A percentile compares a stretch with the other conserved stretches of the same genome.
Evolutionary conservation across 805 yeast genomes (phyloP).

Genomic region (Scheffersomyces ergatensis): DNA sequence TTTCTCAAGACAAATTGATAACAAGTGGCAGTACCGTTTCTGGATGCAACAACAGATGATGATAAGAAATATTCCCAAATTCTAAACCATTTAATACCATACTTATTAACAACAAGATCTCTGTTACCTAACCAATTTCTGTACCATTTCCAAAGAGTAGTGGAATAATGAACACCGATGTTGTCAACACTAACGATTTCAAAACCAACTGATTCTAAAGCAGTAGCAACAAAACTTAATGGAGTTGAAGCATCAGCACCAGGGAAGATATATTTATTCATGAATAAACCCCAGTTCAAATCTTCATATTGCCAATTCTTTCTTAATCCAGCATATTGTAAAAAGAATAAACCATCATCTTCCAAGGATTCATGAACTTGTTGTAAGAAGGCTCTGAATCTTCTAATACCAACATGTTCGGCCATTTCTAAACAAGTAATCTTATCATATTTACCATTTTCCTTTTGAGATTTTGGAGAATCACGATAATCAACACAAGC

Average conservation of each 20-base stretch:
- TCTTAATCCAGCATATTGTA: slow-evolving; percentile 89
- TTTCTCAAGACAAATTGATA: slow-evolving; percentile 89
- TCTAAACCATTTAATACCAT: slow-evolving; percentile 87
- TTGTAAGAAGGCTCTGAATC: slow-evolving; percentile 68
- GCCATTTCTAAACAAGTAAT: slow-evolving; percentile 94
- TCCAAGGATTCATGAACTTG: slow-evolving; percentile 87
- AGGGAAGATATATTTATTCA: slow-evolving; percentile 95
- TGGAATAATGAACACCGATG: slow-evolving; percentile 90
- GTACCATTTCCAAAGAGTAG: slow-evolving; percentile 93
- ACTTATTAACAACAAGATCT: slow-evolving; percentile 71
- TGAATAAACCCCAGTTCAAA: slow-evolving; percentile 89
- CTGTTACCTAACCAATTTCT: slow-evolving; percentile 87
- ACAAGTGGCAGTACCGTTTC: slow-evolving; percentile 93
- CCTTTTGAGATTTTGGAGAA: slow-evolving; percentile 62
- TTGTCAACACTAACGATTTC: slow-evolving; percentile 82
- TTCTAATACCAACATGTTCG: slow-evolving; percentile 92
- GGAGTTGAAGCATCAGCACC: slow-evolving; percentile 98
- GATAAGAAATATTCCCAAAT: slow-evolving; percentile 93
- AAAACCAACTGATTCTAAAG: slow-evolving; percentile 80
- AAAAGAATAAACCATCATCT: slow-evolving; percentile 84
- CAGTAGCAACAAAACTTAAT: slow-evolving; percentile 72
- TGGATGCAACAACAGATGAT: slow-evolving; percentile 75
- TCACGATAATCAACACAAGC: slow-evolving; percentile 89
- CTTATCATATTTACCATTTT: slow-evolving; percentile 63
- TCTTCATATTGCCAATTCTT: slow-evolving; percentile 95